Base-by-base conservation (phyloP, 2,329 filamentous ascomycete genomes). In the Phyllosticta paracitricarpa region DNA sequence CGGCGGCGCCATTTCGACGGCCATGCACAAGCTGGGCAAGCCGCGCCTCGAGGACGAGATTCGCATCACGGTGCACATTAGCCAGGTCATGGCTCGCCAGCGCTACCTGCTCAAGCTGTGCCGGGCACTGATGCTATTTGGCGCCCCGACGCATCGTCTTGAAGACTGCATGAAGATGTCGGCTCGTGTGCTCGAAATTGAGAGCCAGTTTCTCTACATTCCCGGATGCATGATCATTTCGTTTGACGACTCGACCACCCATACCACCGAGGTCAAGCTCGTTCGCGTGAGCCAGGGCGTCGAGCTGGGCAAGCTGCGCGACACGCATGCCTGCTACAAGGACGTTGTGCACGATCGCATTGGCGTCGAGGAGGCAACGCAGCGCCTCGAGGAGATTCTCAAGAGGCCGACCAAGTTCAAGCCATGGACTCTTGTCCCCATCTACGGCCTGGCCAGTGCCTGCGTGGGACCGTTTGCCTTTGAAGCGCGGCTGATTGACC, bases 181-280 rank as follows among this genome's bases (percentile, higher is more conserved):
- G 8, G 87, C 92, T 1, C 83, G 89, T n/a, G 89, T 94, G 1
- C 81, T 97, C 48, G 89, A 92, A 72, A 92, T 96, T 17, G 89
- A 96, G 65, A 88, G 88, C 5, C 91, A 96, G 68, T 96, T 94
- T 67, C 77, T 96, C 24, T 97, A 96, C 71, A 84, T 96, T 30
- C 91, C 92, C 0, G 89, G 89, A 0, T 95, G 89, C 69, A 97
- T 97, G 92, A 89, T 97, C 61, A 88, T 96, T 70, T 93, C 90
- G 4, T 96, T 97, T 69, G 91, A 85, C 68, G 89, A 93, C 72
- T 75, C 77, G 4, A 76, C 80, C 0, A 89, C 88, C 0, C 88
- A 91, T 68, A 91, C 89, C 0, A 87, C 87, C n/a, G 88, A 91
- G 70, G 88, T 91, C 64, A 89, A 89, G 74, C 81, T 91, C 33